Percentiles rank a stretch among this genome's conserved stretches.
phyloP scores from a whole-genome alignment of 2,329 filamentous ascomycete genomes.

The Fusarium setosum region DNA sequence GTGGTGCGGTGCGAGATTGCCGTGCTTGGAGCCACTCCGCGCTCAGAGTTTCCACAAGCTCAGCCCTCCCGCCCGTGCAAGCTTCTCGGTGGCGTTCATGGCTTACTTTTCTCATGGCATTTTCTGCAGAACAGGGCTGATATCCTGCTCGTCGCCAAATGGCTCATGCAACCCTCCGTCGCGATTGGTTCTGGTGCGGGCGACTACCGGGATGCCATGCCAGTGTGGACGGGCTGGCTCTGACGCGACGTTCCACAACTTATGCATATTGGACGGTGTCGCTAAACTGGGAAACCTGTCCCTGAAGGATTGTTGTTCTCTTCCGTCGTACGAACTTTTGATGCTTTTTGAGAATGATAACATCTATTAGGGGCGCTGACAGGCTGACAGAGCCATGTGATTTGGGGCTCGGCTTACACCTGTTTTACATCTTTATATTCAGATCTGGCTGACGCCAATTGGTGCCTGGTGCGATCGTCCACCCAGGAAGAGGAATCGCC shows the following conservation, averaged over 20 bases:
- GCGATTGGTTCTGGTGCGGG: conserved; percentile 14
- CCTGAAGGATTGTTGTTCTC: conserved; percentile 13
- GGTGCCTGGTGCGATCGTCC: not conserved
- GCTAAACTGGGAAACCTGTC: not conserved
- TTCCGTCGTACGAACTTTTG: conserved; percentile 9
- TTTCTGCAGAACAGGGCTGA: conserved; percentile 10
- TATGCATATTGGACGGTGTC: conserved; percentile 23
- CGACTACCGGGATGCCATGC: conserved; percentile 2
- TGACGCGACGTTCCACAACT: conserved; percentile 21
- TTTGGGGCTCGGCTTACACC: conserved; percentile 1
- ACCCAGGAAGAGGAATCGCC: conserved; percentile 4
- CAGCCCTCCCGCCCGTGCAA: conserved; percentile 13
- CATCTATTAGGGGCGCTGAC: conserved; percentile 19
- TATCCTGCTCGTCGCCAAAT: conserved; percentile 7
- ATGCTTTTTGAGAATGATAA: conserved; percentile 15
- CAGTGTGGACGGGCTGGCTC: conserved; percentile 12
- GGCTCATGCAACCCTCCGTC: conserved; percentile 2
- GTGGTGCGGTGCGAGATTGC: conserved; percentile 4
- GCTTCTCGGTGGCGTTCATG: conserved; percentile 17
- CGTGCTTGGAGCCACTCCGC: conserved; percentile 15
- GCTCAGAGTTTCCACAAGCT: conserved; percentile 17
- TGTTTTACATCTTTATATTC: conserved; percentile 1
- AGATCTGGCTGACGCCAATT: conserved; percentile 10
- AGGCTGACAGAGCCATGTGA: conserved; percentile 14
- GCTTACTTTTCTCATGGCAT: conserved; percentile 12